Base-by-base conservation (phyloP, 2,329 filamentous ascomycete species). In the Ophiosphaerella narmari region DNA sequence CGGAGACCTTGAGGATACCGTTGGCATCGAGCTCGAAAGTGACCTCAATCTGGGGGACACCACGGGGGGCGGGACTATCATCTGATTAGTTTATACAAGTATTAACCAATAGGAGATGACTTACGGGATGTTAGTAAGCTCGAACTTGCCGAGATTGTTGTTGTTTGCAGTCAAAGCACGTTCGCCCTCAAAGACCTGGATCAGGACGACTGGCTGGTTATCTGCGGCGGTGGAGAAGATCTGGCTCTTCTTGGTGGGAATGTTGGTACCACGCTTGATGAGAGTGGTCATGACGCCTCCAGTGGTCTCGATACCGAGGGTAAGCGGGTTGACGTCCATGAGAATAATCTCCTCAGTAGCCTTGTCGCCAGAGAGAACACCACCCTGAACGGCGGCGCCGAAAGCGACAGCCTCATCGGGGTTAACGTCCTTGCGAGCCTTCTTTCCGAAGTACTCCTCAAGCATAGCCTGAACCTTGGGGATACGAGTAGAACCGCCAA, bases 371-470 rank as follows among this genome's bases (percentile, higher is more conserved):
- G 91, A 89, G 57, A 99, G 83, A 72, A 97, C 87, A 88, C 92
- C 93, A 80, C 89, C 94, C 81, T 99, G 94, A 66, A 97, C 91
- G 65, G 94, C 93, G 59, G 94, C 94, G 80, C 94, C 94, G 75
- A 92, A 97, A 73, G 94, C 94, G 66, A 97, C 94, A 80, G 94
- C 94, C 83, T 97, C 94, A 73, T 99, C 94, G 67, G 94, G 94
- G 86, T 97, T 97, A 77, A 99, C 96, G 79, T 91, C 91, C 90
- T 97, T 97, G 85, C 89, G 92, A 67, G 92, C 91, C 84, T 94
- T 92, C 90, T 97, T 97, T 77, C 92, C 81, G 76, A 97, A 97
- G 85, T 85, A 97, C 79, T 97, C 92, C 83, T 97, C 91, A 63
- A 97, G 89, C 74, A 97, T 87, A 66, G 85, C 76, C 80, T 95